Conservation (phyloP, 306 rosid genomes). For the Cicer arietinum region DNA sequence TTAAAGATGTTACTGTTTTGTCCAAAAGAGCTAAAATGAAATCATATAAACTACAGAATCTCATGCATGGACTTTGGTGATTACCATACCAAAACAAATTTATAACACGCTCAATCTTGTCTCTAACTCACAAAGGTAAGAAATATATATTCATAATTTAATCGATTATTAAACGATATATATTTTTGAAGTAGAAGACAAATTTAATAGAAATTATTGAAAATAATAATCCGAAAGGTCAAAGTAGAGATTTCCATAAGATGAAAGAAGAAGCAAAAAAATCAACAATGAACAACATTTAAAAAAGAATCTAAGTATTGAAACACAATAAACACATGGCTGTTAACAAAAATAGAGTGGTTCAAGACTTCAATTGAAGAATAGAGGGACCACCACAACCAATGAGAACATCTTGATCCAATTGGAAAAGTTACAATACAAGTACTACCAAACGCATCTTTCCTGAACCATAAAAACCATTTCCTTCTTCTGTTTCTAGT, state of each 20-base stretch:
- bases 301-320: background rate
- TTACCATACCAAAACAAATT: no score
- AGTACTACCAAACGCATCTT: background rate
- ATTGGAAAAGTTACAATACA: background rate
- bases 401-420: constrained; percentile 39
- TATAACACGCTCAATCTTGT: no score
- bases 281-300: background rate
- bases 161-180: no score
- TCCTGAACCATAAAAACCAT: constrained; percentile 24
- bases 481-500: background rate
- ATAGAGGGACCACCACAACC: constrained; percentile 32
- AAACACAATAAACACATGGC: constrained; percentile 43
- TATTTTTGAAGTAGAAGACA: no score
- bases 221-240: background rate
- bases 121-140: no score
- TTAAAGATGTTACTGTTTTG: no score
- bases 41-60: no score
- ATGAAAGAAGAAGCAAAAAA: background rate
- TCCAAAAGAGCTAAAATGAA: no score
- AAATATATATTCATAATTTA: no score
- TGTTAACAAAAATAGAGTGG: constrained; percentile 8
- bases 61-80: no score
- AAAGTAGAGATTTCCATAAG: constrained; percentile 9
- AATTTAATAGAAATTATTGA: background rate
- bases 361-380: background rate